phyloP scores from a whole-genome alignment of 2,329 filamentous ascomycete genomes.

The Ceratocystis smalleyi region DNA sequence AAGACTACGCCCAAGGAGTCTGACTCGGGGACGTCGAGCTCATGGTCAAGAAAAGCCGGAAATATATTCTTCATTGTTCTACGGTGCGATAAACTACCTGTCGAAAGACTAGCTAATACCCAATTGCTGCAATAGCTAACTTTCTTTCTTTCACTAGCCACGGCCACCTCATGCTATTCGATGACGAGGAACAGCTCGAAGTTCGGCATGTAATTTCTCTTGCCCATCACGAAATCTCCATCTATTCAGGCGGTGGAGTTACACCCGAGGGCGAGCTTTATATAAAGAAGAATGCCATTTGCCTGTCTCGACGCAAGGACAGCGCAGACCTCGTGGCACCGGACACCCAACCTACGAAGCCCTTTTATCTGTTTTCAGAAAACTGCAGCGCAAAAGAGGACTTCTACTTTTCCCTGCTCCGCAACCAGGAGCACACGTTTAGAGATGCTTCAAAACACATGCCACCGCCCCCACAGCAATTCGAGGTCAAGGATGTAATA shows the following conservation, averaged over 20 bases:
- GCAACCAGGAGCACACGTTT: constrained; percentile 60
- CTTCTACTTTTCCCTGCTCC: constrained; percentile 85
- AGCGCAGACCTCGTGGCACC: constrained; percentile 38
- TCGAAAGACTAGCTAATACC: not conserved
- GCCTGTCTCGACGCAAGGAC: constrained; percentile 51
- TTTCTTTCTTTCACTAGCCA: constrained; percentile 40
- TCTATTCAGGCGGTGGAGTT: constrained; percentile 62
- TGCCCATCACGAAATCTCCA: constrained; percentile 67
- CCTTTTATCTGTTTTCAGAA: constrained; percentile 88
- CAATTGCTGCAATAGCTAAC: constrained; percentile 2
- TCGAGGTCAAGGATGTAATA: constrained; percentile 76
- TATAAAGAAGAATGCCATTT: constrained; percentile 85
- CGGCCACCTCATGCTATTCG: constrained; percentile 92
- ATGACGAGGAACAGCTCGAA: constrained; percentile 87
- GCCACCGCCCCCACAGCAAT: constrained; percentile 47
- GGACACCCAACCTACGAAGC: constrained; percentile 49
- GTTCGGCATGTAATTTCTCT: constrained; percentile 92
- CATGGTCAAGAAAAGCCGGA: constrained; percentile 49
- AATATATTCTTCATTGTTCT: constrained; percentile 91
- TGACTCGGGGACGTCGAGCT: constrained; percentile 34
- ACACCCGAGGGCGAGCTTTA: constrained; percentile 88
- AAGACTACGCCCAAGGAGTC: constrained; percentile 37
- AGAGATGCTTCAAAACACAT: constrained; percentile 26
- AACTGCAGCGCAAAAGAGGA: constrained; percentile 96
- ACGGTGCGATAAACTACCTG: constrained; percentile 38